Evolutionary conservation across 2,329 filamentous ascomycete species (phyloP), one percentile per base, ranked within the genome.

Genomic region (Fusarium caatingaense): DNA sequence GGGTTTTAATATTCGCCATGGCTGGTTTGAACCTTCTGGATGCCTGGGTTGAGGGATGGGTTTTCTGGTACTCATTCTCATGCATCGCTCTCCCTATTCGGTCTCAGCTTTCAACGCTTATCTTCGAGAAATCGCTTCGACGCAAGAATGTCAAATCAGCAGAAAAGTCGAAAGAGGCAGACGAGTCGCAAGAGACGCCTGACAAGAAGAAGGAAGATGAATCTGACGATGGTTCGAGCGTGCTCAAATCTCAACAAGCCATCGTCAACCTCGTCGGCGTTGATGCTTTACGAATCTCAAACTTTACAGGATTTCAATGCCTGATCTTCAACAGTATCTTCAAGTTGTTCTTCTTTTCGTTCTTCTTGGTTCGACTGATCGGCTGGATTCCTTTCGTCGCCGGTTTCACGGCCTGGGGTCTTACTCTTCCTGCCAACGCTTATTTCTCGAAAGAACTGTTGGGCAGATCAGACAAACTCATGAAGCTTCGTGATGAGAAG

Each of bases 211-310:
- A 83, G 72, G 74, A 85, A 79, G 78, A 89, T 69, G 87, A 90
- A 78, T 64, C 76, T 5, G 60, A 74, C 21, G 79, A 78, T 11
- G 72, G 75, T 15, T 71, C 74, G 21, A 76, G 72, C 41, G 78
- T 78, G 12, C 69, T 80, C 46, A 80, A 82, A 56, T 86, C 87
- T 27, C 84, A 86, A 66, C 92, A 95, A 78, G 89, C 87, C 58
- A 91, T 91, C 6, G 89, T 94, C 59, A 95, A 94, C 76, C 83
- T 94, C 37, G 89, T 94, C 47, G 92, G 91, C n/a, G 89, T 94
- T 13, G 92, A 95, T 77, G 83, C 88, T 10, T 88, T 89, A 67
- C 87, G 92, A 41, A 84, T 95, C 44, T 83, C 90, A 0, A 88
- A 92, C 56, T 93, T 93, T 74, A 83, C 84, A n/a, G 83, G 87